Evolutionary conservation across 1,284 basidiomycete genomes (phyloP).

Genomic region (Sporisorium scitamineum): DNA sequence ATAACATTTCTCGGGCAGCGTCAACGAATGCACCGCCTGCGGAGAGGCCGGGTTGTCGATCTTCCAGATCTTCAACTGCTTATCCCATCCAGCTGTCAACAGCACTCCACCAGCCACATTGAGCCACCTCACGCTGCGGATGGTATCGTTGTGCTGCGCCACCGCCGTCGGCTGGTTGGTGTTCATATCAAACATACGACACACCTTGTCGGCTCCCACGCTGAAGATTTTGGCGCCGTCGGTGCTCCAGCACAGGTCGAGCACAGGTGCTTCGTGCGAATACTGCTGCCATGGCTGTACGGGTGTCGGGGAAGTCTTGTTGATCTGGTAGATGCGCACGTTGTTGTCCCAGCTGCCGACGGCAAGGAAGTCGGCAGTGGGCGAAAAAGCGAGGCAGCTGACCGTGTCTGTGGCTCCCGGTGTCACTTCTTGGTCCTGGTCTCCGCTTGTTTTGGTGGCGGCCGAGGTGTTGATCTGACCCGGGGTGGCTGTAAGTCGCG

Average conservation of each 20-base stretch:
- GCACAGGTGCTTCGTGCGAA: conserved; percentile 82
- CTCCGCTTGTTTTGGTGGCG: conserved; percentile 53
- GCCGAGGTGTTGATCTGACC: conserved; percentile 53
- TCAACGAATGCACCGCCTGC: conserved; percentile 50
- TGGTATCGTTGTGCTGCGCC: conserved; percentile 84
- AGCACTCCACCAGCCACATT: conserved; percentile 79
- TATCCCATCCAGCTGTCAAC: conserved; percentile 91
- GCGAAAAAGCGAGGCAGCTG: conserved; percentile 68
- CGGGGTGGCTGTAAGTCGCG: conserved; percentile 37
- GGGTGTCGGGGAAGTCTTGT: conserved; percentile 79
- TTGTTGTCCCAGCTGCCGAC: conserved; percentile 70
- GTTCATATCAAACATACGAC: conserved; percentile 81
- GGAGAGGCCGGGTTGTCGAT: conserved; percentile 57
- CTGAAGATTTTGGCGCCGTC: conserved; percentile 85
- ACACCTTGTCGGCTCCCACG: conserved; percentile 87
- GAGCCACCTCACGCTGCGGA: conserved; percentile 81
- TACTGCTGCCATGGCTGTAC: conserved; percentile 74
- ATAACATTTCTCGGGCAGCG: conserved; percentile 89
- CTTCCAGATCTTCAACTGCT: conserved; percentile 77
- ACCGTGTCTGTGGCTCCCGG: conserved; percentile 69
- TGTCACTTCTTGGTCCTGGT: conserved; percentile 78
- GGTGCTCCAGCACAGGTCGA: conserved; percentile 85
- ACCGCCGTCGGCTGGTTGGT: conserved; percentile 77
- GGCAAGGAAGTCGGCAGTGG: conserved; percentile 70
- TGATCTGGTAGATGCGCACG: conserved; percentile 74